A percentile compares a stretch with the other conserved stretches of the same genome.
phyloP scores from a whole-genome alignment of 192 early-diverging fungal genomes.

The Podila epigama region DNA sequence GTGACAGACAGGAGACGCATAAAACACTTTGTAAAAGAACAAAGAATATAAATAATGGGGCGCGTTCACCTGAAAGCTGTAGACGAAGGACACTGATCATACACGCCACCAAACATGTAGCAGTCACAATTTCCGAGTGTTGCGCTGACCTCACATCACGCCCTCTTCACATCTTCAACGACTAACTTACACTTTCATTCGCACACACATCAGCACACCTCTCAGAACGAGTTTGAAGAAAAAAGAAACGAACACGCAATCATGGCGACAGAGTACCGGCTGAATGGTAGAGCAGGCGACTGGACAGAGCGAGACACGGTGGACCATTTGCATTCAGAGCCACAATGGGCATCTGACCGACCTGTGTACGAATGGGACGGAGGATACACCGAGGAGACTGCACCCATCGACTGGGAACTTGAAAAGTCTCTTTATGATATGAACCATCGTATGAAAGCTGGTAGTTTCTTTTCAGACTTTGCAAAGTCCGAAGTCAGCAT shows the following conservation, averaged over 20 bases:
- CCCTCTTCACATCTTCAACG: too few relatives aligned
- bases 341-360: constrained; percentile 50
- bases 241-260: too few relatives aligned
- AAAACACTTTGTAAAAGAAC: too few relatives aligned
- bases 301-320: not conserved
- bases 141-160: too few relatives aligned
- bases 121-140: too few relatives aligned
- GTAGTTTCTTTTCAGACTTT: constrained; percentile 79
- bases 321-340: not conserved
- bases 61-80: too few relatives aligned
- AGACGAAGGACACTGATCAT: too few relatives aligned
- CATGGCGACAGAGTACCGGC: not conserved
- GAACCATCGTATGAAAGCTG: constrained; percentile 63
- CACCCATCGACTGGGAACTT: constrained; percentile 64
- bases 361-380: constrained; percentile 63
- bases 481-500: constrained; percentile 74
- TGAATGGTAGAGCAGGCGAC: not conserved
- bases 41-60: too few relatives aligned
- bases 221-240: not conserved
- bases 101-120: too few relatives aligned
- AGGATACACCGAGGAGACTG: constrained; percentile 62
- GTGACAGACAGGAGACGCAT: too few relatives aligned
- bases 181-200: not conserved
- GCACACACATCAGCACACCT: not conserved
- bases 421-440: constrained; percentile 68